phyloP scores from a whole-genome alignment of 2,329 filamentous ascomycete species.

The Venturia oleaginea region DNA sequence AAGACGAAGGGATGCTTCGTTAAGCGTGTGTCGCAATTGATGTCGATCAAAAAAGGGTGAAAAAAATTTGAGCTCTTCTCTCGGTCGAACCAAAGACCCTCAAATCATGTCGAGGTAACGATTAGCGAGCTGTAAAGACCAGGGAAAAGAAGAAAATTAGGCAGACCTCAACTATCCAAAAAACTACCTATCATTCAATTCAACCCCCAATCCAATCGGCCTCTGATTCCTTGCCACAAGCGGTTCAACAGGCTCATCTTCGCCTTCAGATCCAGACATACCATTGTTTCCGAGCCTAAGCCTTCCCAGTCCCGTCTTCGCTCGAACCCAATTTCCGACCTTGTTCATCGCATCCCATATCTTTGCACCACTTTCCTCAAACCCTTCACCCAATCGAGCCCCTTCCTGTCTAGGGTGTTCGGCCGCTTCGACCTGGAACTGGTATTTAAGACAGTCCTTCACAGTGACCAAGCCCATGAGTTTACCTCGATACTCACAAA shows the following conservation, averaged over 20 bases:
- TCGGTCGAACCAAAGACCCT: neutral
- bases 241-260: neutral
- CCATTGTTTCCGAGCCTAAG: neutral
- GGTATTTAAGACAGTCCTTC: slow-evolving; percentile 94
- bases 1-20: too few species aligned
- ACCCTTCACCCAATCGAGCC: slow-evolving; percentile 29
- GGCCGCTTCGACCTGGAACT: slow-evolving; percentile 88
- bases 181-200: slow-evolving; percentile 11
- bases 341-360: slow-evolving; percentile 44
- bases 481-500: slow-evolving; percentile 81
- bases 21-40: too few species aligned
- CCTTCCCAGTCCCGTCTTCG: slow-evolving; percentile 4
- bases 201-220: neutral
- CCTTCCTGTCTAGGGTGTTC: slow-evolving; percentile 60
- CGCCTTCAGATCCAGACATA: neutral
- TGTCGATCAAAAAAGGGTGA: too few species aligned
- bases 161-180: neutral
- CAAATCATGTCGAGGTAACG: neutral
- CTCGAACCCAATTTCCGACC: slow-evolving; percentile 21
- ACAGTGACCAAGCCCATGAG: slow-evolving; percentile 83
- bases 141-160: neutral
- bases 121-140: neutral
- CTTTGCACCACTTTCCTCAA: slow-evolving; percentile 44
- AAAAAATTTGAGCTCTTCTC: too few species aligned
- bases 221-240: neutral